Conservation (phyloP, 495 filamentous ascomycete species). For the Delitschia confertaspora region DNA sequence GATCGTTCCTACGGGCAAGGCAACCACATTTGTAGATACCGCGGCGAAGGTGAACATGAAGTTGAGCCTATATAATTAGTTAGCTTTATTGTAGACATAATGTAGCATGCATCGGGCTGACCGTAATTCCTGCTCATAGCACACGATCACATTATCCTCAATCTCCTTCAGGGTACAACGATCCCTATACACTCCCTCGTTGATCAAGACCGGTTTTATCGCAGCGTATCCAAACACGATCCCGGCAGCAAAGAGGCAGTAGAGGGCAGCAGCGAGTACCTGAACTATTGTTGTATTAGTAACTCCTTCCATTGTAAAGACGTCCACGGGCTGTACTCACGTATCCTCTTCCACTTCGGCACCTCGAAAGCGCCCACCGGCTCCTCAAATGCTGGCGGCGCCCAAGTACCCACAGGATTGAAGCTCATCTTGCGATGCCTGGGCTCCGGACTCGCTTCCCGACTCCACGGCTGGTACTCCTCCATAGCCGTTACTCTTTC, state of each 20-base stretch:
- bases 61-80: constrained; percentile 46
- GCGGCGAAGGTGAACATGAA: constrained; percentile 93
- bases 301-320: too few species aligned
- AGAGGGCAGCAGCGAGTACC: constrained; percentile 58
- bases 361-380: constrained; percentile 41
- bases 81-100: not conserved
- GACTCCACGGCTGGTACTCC: constrained; percentile 30
- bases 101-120: constrained; percentile 23
- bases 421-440: constrained; percentile 36
- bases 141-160: constrained; percentile 53
- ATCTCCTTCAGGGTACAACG: constrained; percentile 52
- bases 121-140: constrained; percentile 66
- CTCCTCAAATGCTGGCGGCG: constrained; percentile 26
- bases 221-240: constrained; percentile 79
- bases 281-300: constrained; percentile 40
- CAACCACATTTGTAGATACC: constrained; percentile 74
- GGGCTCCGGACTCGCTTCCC: constrained; percentile 21
- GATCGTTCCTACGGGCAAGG: constrained; percentile 76
- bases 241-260: constrained; percentile 74
- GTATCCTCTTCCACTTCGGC: constrained; percentile 42
- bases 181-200: constrained; percentile 63
- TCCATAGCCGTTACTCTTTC: constrained; percentile 28
- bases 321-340: constrained; percentile 33
- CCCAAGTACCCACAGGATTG: constrained; percentile 36
- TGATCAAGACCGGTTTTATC: constrained; percentile 70